phyloP scores from a whole-genome alignment of 2,329 filamentous ascomycete genomes.

The Aspergillus udagawae region DNA sequence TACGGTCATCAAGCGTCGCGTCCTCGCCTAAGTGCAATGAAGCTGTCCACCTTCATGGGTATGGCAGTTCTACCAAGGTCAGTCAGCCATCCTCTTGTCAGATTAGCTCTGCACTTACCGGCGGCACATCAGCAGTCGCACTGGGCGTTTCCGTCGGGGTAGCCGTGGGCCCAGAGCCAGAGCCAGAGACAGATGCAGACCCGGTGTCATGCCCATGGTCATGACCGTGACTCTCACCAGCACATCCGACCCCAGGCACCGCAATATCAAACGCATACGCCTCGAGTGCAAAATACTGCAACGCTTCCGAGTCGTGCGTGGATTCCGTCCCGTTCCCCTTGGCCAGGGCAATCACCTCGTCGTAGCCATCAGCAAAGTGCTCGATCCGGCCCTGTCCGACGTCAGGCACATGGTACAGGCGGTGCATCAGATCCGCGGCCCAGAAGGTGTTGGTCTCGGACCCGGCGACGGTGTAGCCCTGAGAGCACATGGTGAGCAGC shows the following conservation, averaged over 20 bases:
- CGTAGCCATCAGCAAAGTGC: conserved; percentile 60
- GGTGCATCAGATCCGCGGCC: conserved; percentile 64
- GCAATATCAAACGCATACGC: conserved; percentile 64
- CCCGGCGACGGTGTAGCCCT: conserved; percentile 59
- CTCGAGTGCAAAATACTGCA: conserved; percentile 66
- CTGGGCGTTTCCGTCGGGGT: conserved; percentile 5
- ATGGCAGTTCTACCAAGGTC: conserved; percentile 34
- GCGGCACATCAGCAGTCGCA: conserved; percentile 19
- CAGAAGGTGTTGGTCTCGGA: conserved; percentile 59
- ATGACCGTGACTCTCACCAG: conserved; percentile 37
- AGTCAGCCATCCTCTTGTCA: background rate
- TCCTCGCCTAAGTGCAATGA: conserved; percentile 32
- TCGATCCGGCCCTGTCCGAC: conserved; percentile 59
- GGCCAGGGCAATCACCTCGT: conserved; percentile 52
- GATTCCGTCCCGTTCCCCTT: conserved; percentile 47
- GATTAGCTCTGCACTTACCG: conserved; percentile 17
- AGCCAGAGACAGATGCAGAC: too few species aligned
- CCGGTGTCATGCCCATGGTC: background rate
- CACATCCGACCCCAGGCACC: conserved; percentile 59
- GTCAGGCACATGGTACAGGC: conserved; percentile 59
- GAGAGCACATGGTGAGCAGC: conserved; percentile 57
- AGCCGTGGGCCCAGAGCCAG: too few species aligned
- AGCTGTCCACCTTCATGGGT: conserved; percentile 39
- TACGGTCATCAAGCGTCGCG: background rate
- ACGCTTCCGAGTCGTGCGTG: conserved; percentile 56